These are phyloP conservation scores for Didymellaceae sp. DNA, from an alignment of 2,329 filamentous ascomycete genomes.

Conservation along the genomic window DNA sequence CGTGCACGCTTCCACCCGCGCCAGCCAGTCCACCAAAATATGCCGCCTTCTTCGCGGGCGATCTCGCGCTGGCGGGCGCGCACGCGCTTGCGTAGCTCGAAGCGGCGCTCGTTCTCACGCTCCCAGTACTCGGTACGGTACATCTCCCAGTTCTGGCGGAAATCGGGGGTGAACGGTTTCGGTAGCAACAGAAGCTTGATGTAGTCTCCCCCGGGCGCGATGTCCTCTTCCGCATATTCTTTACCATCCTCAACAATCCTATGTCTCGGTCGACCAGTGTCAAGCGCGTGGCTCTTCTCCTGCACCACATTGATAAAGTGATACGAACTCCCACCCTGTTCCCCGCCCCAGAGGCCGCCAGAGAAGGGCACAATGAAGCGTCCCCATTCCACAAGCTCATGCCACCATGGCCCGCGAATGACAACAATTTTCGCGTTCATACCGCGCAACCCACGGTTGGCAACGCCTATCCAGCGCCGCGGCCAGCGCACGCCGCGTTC, in stretches of 20 bases:
- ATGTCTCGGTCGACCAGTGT: slow-evolving; percentile 35
- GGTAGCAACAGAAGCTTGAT: slow-evolving; percentile 89
- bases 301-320: slow-evolving; percentile 72
- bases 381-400: slow-evolving; percentile 74
- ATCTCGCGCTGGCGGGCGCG: slow-evolving; percentile 71
- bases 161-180: slow-evolving; percentile 93
- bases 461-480: slow-evolving; percentile 83
- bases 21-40: slow-evolving; percentile 89
- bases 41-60: slow-evolving; percentile 71
- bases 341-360: slow-evolving; percentile 44
- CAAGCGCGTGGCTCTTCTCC: slow-evolving; percentile 39
- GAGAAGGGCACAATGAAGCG: slow-evolving; percentile 80
- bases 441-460: slow-evolving; percentile 85
- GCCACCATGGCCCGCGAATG: slow-evolving; percentile 81
- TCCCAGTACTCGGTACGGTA: slow-evolving; percentile 97
- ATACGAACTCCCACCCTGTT: slow-evolving; percentile 71
- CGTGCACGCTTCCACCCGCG: slow-evolving; percentile 55
- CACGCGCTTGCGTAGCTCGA: slow-evolving; percentile 73
- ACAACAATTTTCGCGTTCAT: slow-evolving; percentile 98
- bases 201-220: slow-evolving; percentile 87
- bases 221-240: slow-evolving; percentile 79
- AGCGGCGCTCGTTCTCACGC: slow-evolving; percentile 87
- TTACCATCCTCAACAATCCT: slow-evolving; percentile 64
- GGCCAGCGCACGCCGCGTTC: slow-evolving; percentile 95
- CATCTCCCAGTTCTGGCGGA: slow-evolving; percentile 95